Evolutionary conservation across 2,329 filamentous ascomycete species (phyloP).

Genomic region (Daldinia sp.): DNA sequence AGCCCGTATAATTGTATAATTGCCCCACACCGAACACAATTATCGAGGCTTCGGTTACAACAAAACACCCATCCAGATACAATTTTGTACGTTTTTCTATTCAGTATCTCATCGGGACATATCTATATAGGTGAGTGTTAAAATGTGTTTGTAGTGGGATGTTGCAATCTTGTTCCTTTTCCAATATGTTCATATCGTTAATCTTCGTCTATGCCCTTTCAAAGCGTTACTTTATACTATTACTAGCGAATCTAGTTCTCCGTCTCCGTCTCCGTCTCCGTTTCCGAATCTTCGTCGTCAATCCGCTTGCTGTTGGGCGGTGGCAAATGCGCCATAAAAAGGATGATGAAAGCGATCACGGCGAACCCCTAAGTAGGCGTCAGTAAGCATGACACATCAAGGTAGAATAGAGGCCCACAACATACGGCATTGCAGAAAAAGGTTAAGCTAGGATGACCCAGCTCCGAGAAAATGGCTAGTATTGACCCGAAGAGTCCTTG

Average conservation of each 20-base stretch:
- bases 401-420: constrained; percentile 11
- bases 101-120: neutral
- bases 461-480: constrained; percentile 68
- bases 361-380: constrained; percentile 56
- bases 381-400: constrained; percentile 17
- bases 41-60: neutral
- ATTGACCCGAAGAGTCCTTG: constrained; percentile 72
- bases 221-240: neutral
- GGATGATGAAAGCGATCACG: constrained; percentile 57
- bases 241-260: constrained; percentile 3
- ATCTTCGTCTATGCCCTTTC: neutral
- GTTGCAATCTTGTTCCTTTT: constrained; percentile 2
- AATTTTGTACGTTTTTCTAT: neutral
- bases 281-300: constrained; percentile 32
- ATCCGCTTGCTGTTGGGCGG: constrained; percentile 27
- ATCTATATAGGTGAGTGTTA: neutral
- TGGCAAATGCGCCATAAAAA: constrained; percentile 42
- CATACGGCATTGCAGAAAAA: constrained; percentile 73
- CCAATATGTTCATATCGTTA: neutral
- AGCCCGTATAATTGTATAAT: too few relatives aligned
- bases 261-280: constrained; percentile 9
- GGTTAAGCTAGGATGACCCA: constrained; percentile 67
- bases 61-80: neutral
- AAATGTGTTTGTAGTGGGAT: neutral
- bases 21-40: too few relatives aligned